These are phyloP conservation scores for Eucalyptus curtisii DNA, from an alignment of 345 rosid species.

Conservation along the genomic window DNA sequence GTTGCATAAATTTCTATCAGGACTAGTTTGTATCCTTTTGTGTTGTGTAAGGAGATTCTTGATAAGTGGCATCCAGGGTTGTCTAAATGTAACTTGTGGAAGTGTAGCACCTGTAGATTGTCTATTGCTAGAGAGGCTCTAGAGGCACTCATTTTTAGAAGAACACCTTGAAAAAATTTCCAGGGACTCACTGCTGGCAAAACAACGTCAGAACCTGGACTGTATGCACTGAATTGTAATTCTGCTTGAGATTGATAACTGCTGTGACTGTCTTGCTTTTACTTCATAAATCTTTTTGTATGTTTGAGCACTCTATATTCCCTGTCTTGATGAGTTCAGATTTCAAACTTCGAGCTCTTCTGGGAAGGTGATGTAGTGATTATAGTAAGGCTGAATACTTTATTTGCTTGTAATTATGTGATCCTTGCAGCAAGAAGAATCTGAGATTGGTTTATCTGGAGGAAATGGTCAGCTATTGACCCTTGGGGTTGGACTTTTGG, in stretches of 20 bases:
- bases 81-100: neutral
- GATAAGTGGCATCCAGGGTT: neutral
- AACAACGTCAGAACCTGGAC: neutral
- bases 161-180: neutral
- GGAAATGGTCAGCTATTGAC: constrained; percentile 75
- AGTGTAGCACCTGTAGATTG: neutral
- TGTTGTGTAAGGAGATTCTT: neutral
- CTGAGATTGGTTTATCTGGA: constrained; percentile 40
- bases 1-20: neutral
- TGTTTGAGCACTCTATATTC: neutral
- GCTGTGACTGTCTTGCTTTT: neutral
- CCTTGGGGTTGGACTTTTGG: constrained; percentile 76
- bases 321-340: neutral
- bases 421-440: constrained; percentile 74
- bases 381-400: neutral
- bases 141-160: neutral
- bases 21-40: neutral
- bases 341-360: neutral
- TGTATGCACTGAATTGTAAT: neutral
- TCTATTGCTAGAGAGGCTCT: neutral
- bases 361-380: neutral
- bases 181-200: neutral
- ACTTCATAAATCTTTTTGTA: neutral
- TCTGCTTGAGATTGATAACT: neutral
- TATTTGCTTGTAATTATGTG: neutral